Percentiles rank a stretch among this genome's conserved stretches.
Evolutionary conservation across 768 basidiomycete species (phyloP).

Genomic region (Suillus subaureus): DNA sequence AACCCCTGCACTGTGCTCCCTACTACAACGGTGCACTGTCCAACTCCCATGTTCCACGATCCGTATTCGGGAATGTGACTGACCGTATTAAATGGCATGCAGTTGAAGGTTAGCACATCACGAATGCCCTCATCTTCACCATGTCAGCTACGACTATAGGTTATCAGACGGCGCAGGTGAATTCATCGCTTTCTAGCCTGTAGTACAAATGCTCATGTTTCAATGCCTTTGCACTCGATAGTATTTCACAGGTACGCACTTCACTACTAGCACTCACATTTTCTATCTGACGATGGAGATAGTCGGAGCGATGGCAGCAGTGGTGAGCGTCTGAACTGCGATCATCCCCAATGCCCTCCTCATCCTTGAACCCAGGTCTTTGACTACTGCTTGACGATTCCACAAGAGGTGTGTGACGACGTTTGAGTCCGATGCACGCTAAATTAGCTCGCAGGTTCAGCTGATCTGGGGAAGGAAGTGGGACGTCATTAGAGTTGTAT

Average conservation of each 20-base stretch:
- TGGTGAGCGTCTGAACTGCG: neutral
- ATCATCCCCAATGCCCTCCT: neutral
- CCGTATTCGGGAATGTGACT: neutral
- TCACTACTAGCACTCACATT: neutral
- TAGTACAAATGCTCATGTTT: neutral
- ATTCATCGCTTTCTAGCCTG: neutral
- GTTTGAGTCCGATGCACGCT: neutral
- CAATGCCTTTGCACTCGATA: neutral
- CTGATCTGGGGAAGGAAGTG: conserved; percentile 8
- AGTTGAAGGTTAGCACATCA: neutral
- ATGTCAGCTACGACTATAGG: neutral
- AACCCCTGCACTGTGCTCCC: too few relatives aligned
- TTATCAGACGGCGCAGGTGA: neutral
- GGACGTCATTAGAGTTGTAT: neutral
- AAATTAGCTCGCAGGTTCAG: neutral
- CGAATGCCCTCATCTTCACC: neutral
- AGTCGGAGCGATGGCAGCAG: neutral
- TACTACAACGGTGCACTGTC: too few relatives aligned
- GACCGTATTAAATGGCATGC: neutral
- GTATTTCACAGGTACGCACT: conserved; percentile 1
- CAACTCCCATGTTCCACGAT: neutral
- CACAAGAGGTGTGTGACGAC: conserved; percentile 5
- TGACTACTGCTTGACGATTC: conserved; percentile 8
- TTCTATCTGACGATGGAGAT: neutral
- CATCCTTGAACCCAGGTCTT: conserved; percentile 1